Evolutionary conservation across 2,329 filamentous ascomycete genomes (phyloP), one percentile per base, ranked within the genome.

Genomic region (Ophiostoma pallidulum): DNA sequence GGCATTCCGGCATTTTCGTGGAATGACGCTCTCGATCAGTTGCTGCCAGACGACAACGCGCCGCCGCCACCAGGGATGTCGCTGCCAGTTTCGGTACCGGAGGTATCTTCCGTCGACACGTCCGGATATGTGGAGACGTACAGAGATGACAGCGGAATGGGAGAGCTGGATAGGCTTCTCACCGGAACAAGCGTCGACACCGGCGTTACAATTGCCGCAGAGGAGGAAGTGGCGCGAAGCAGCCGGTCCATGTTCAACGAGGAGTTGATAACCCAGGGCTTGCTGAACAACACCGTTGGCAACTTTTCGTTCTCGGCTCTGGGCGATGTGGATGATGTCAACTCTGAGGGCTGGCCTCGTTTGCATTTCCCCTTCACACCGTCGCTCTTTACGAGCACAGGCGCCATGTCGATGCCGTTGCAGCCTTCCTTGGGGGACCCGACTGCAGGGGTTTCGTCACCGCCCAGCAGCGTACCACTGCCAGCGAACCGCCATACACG

Each of bases 301-400:
- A 29, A 31, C 18, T 45, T 45, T 18, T 37, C 42, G 16, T 16
- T 45, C 16, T 37, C 36, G n/a, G 42, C 32, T 6, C 22, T 6
- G n/a, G 33, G 33, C 12, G 9, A 4, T 9, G 32, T 8, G 3
- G 26, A 32, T 32, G 26, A 20, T 20, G 24, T 16, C 20, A 37
- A 33, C 42, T 38, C 24, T 10, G 42, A 45, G 22, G 33, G 32
- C 12, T 45, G 42, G 42, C 42, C 36, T 32, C 22, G 16, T 6
- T 37, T 45, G 33, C 42, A 38, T 16, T 45, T 45, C 12, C 42
- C 42, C 18, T 45, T 45, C 14, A 29, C 42, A 13, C 18, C 32
- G 7, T 37, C 42, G 2, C 33, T 45, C 12, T 31, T 38, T 18
- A 29, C 24, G 3, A 26, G 16, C 1, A 22, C 24, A 13, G 36